Evolutionary conservation across 2,329 filamentous ascomycete genomes (phyloP), one percentile per base, ranked within the genome.

Genomic region (Colletotrichum trifolii): DNA sequence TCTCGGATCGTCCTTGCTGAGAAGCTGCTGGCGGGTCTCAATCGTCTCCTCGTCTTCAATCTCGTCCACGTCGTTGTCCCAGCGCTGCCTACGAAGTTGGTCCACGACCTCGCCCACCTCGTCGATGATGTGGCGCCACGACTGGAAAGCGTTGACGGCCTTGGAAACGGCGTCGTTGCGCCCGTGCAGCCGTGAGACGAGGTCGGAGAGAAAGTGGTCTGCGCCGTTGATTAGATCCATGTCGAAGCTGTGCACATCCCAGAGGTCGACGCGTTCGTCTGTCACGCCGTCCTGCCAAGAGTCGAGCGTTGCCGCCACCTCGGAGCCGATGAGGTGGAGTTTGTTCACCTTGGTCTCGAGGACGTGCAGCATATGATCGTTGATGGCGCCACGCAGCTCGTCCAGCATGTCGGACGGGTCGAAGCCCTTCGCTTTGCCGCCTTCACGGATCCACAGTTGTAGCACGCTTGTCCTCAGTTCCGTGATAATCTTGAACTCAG

Each of bases 91-190:
- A 66, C 83, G 86, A 70, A 96, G 84, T 63, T 87, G 83, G 45
- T 88, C 87, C 8, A 94, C 85, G 4, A 90, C 82, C 15, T 82
- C 80, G 47, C 84, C 84, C 12, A 91, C 86, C 56, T 89, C 87
- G 65, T 90, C 85, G n/a, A 96, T 86, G 6, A 90, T 85, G n/a
- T 83, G 81, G 49, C 88, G 85, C 94, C 94, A 97, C 1, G 84
- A 83, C 63, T 88, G 83, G 72, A 96, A 96, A 49, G 84, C 82
- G 11, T 84, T 80, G 2, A 89, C 81, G 0, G 90, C 86, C 57
- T 80, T 81, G 40, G 87, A 87, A 0, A 95, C 86, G 10, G 87
- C 81, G 62, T 89, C 83, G 72, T 90, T 91, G 54, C 89, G 87
- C 6, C 95, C 94, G 71, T 94, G 87, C 8, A 92, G 83, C 17